Base-by-base conservation (phyloP, 2,329 filamentous ascomycete species). In the Pseudogymnoascus sp. region DNA sequence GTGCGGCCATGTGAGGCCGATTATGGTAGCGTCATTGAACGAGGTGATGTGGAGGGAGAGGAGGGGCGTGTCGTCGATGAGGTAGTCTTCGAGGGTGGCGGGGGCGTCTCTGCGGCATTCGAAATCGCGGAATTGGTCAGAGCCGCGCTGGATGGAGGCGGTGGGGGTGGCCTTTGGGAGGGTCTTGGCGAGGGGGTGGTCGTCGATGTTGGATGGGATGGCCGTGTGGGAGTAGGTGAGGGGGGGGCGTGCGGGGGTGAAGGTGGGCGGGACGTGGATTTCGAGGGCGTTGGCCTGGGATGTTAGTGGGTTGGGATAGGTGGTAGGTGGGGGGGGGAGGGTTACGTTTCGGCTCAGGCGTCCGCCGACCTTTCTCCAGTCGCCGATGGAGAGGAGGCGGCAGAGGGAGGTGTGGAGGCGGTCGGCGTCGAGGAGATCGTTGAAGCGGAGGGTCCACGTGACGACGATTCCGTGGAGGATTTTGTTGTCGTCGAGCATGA, bases 1-100 rank as follows among this genome's bases (percentile, higher is more conserved):
- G 69, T 85, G 83, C 1, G 79, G 77, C 72, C 76, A 82, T 1
- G 73, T 72, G 0, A 84, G 66, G 0, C 75, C 74, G 1, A 85
- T 72, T 0, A 84, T 69, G 0, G 82, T 85, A 0, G 79, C 78
- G 64, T 85, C 78, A 2, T 68, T 69, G 68, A 85, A 84, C 0
- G 77, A 76, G 3, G 78, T 76, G 45, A 84, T 73, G 65, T 81
- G 79, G 4, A 84, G 71, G 3, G 76, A 75, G 4, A 84, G 69
- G 68, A 79, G 78, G 0, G 81, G 81, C 16, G 68, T 71, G 68
- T 83, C 80, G 4, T 69, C 66, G 48, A 71, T 68, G 11, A 80
- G 60, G 65, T 77, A 80, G 63, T 81, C 79, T 1, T 74, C 69
- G 0, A 80, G 66, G 2, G 67, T 73, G 10, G 65, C 67, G 1